Conservation (phyloP, 169 alveolate species). For the Plasmodium gaboni region DNA sequence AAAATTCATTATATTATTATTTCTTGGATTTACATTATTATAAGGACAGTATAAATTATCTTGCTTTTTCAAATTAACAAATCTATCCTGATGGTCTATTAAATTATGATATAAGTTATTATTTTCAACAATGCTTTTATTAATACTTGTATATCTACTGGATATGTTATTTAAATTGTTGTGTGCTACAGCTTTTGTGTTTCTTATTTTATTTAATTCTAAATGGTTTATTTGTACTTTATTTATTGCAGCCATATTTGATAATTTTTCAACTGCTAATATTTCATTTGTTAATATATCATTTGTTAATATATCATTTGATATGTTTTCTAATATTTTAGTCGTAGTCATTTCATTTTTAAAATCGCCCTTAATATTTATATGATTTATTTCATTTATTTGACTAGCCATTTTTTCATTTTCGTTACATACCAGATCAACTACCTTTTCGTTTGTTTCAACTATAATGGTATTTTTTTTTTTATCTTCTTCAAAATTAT, state of each 20-base stretch:
- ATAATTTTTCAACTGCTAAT: neutral
- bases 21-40: neutral
- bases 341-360: no score
- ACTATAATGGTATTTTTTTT: no score
- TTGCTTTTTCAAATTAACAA: neutral
- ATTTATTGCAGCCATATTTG: neutral
- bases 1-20: conserved; percentile 7
- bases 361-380: no score
- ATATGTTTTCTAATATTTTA: neutral
- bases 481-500: no score
- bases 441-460: no score
- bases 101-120: neutral
- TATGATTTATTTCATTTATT: no score
- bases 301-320: neutral
- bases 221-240: neutral
- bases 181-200: neutral
- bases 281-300: neutral
- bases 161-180: neutral
- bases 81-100: neutral
- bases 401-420: no score
- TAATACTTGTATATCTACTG: neutral
- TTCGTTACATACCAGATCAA: no score
- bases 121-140: no score
- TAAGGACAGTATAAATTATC: neutral
- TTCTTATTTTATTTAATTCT: neutral